Evolutionary conservation across 352 stramenopile species (phyloP).

Genomic region (Phytophthora hibernalis): DNA sequence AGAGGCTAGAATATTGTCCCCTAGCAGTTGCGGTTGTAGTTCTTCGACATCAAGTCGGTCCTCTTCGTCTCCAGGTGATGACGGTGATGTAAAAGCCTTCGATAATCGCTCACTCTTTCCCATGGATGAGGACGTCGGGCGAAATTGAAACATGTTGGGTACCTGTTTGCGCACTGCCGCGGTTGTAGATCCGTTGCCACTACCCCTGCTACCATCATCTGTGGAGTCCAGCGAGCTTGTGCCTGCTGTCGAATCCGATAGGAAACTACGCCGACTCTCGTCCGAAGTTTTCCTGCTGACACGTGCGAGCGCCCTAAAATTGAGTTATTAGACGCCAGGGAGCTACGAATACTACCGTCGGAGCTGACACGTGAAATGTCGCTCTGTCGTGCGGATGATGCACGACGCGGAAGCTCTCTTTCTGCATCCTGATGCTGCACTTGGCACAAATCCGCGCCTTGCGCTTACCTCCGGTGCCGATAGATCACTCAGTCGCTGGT

Average conservation of each 20-base stretch:
- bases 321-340: constrained; percentile 36
- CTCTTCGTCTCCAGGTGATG: constrained; percentile 44
- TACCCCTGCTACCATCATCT: constrained; percentile 38
- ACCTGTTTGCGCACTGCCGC: constrained; percentile 42
- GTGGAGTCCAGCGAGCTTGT: constrained; percentile 41
- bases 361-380: constrained; percentile 40
- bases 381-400: constrained; percentile 42
- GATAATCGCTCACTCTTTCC: constrained; percentile 46
- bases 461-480: constrained; percentile 57
- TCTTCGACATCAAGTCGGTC: constrained; percentile 45
- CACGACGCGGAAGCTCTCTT: constrained; percentile 59
- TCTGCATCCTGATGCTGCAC: constrained; percentile 73
- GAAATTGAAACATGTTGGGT: constrained; percentile 75
- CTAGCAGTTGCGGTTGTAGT: constrained; percentile 37
- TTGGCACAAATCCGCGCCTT: constrained; percentile 83
- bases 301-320: constrained; percentile 35
- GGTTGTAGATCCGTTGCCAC: constrained; percentile 38
- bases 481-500: constrained; percentile 42
- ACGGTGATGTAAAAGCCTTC: constrained; percentile 44
- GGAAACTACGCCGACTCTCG: constrained; percentile 43
- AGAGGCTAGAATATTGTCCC: constrained; percentile 33
- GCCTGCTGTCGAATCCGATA: constrained; percentile 40
- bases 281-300: constrained; percentile 38
- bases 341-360: constrained; percentile 38
- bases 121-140: constrained; percentile 47